Base-by-base conservation (phyloP, 169 alveolate species). In the Plasmodium gaboni region DNA sequence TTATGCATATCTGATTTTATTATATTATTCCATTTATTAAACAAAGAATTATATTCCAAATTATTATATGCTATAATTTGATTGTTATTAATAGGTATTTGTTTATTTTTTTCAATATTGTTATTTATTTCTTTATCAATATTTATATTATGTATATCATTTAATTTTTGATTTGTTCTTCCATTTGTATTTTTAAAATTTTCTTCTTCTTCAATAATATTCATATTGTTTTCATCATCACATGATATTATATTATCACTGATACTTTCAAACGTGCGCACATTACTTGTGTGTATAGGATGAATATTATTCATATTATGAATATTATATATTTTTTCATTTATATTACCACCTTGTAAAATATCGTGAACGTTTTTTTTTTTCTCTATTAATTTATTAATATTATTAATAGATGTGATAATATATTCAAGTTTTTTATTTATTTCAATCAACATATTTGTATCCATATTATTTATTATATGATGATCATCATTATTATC, bases 21-120 rank as follows among this genome's bases (percentile, higher is more conserved):
- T 19, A 38, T 55, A 60, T 28, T 53, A 63, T 68, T 8, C 32
- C 28, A 6, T 12, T 57, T 73, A 15, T 73, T 59, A 55, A 73
- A 13, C 19, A 51, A 61, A 42, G 68, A 38, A 26, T 46, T 24
- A 73, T 67, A 17, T 63, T 61, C 22, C 15, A 48, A n/a, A 12
- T 74, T 63, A 24, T 78, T 70, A n/a, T 78, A 78, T 17, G 89
- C 76, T 22, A 78, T 76, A 51, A 78, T 78, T 78, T 78, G 89
- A 8, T 60, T 46, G 12, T 78, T 70, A 24, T 28, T 51, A 2
- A 55, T 60, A 26, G 8, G 22, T 15, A 28, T 28, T 38, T 12
- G 6, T 8, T 73, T 32, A 53, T 15, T n/a, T 65, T 8, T 15
- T 8, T 22, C 19, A 55, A 55, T 55, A 13, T 55, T 55, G 13